Conservation (phyloP, 768 basidiomycete species). For the Termitomyces sp. region DNA sequence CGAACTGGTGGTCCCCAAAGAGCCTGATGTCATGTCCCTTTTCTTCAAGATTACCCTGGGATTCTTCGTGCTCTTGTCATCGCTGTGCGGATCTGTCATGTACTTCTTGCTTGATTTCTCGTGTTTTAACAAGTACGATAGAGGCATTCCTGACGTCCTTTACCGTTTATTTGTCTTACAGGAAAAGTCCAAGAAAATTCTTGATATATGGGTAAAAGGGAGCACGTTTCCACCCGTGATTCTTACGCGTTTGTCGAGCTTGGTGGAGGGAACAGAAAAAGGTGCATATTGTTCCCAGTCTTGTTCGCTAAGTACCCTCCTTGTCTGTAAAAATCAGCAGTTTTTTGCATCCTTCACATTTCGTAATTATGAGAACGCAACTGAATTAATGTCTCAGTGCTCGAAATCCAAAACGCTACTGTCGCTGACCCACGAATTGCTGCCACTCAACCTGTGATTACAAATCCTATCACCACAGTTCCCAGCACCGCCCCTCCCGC, state of each 20-base stretch:
- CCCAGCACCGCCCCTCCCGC: constrained; percentile 24
- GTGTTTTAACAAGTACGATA: constrained; percentile 25
- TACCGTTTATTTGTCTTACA: constrained; percentile 41
- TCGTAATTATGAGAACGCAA: constrained; percentile 54
- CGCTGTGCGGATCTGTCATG: constrained; percentile 2
- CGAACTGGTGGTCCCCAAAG: neutral
- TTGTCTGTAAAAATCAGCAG: constrained; percentile 64
- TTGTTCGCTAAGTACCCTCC: constrained; percentile 82
- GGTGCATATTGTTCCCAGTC: constrained; percentile 77
- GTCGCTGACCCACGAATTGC: constrained; percentile 35
- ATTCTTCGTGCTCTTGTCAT: neutral
- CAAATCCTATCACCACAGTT: constrained; percentile 22
- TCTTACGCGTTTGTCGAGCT: constrained; percentile 67
- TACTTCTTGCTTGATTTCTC: constrained; percentile 23
- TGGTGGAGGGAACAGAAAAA: constrained; percentile 72
- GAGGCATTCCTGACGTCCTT: constrained; percentile 38
- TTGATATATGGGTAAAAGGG: constrained; percentile 95
- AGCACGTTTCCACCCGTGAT: constrained; percentile 82
- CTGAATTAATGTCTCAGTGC: constrained; percentile 70
- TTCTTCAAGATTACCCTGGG: neutral
- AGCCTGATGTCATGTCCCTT: neutral
- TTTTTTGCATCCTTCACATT: constrained; percentile 37
- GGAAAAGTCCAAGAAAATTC: constrained; percentile 97
- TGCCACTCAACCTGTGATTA: constrained; percentile 18
- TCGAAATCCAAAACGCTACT: constrained; percentile 34